Evolutionary conservation across 148 eudicot genomes (phyloP).

Genomic region (Spergularia marina): DNA sequence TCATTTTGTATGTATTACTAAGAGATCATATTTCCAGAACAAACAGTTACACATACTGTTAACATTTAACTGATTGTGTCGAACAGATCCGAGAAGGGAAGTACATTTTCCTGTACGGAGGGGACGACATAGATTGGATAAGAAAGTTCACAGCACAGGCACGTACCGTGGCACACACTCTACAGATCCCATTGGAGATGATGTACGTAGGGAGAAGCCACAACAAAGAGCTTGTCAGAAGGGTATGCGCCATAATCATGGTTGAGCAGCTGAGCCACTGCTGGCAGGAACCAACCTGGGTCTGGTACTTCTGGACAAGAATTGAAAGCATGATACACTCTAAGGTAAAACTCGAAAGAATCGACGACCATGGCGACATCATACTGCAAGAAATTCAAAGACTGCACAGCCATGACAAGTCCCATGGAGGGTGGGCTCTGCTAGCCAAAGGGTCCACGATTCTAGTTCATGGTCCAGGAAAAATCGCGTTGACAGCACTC

Average conservation of each 20-base stretch:
- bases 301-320: slow-evolving; percentile 66
- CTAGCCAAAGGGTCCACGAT: slow-evolving; percentile 34
- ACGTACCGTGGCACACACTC: slow-evolving; percentile 24
- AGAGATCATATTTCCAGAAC: too few relatives aligned
- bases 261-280: slow-evolving; percentile 42
- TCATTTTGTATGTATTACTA: too few relatives aligned
- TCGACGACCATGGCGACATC: slow-evolving; percentile 28
- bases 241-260: slow-evolving; percentile 28
- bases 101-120: slow-evolving; percentile 48
- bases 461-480: slow-evolving; percentile 22
- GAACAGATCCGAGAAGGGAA: slow-evolving; percentile 42
- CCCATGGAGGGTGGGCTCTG: slow-evolving; percentile 37
- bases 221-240: slow-evolving; percentile 32
- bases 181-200: slow-evolving; percentile 34
- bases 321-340: slow-evolving; percentile 66
- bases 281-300: slow-evolving; percentile 42
- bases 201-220: slow-evolving; percentile 44
- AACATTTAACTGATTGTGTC: background rate
- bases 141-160: slow-evolving; percentile 38
- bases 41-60: background rate
- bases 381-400: slow-evolving; percentile 39
- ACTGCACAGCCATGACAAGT: slow-evolving; percentile 36
- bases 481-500: slow-evolving; percentile 14
- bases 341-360: slow-evolving; percentile 46
- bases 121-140: slow-evolving; percentile 45